Base-by-base conservation (phyloP, 306 rosid species). In the Prunus fruticosa region DNA sequence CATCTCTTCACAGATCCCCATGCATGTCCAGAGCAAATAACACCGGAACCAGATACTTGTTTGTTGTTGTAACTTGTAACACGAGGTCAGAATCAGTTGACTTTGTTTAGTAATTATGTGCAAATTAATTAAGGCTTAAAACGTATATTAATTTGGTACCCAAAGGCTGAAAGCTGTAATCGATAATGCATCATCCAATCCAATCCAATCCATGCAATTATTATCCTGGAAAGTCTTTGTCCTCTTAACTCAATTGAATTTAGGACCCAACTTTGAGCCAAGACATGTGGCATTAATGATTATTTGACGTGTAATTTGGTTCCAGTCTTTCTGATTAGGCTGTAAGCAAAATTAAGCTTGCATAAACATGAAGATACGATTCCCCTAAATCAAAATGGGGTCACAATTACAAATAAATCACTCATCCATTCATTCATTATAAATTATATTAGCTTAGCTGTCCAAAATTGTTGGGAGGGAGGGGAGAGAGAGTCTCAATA, bases 211-310 rank as follows among this genome's bases (percentile, higher is more conserved):
- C 2, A 13, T 53, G 74, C 28, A 52, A 28, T 28, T 62, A 58
- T 58, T 23, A 54, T 18, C 11, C 4, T 8, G 25, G 30, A 20
- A 12, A 20, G 23, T 58, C 30, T 23, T 58, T 1, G 15, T 2
- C 30, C 52, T 19, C 41, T 34, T 0, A 34, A 34, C 41, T 34
- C 41, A 6, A 34, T 34, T 34, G 41, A 1, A 18, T 38, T 38
- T 23, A 11, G 67, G 3, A 58, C 20, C 56, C 8, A 41, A 23
- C 19, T 57, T 72, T 5, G 67, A 57, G 76, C 57, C 27, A 73
- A 58, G 43, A 16, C 67, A 58, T 73, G 76, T 73, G 67, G 28
- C 41, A 32, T 71, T 71, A 51, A 71, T 19, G 49, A 45, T 34
- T 54, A 45, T 54, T 54, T 8, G 51, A 34, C 34, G 18, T 23